Base-by-base conservation (phyloP, 768 basidiomycete species). In the Mycena maculata region DNA sequence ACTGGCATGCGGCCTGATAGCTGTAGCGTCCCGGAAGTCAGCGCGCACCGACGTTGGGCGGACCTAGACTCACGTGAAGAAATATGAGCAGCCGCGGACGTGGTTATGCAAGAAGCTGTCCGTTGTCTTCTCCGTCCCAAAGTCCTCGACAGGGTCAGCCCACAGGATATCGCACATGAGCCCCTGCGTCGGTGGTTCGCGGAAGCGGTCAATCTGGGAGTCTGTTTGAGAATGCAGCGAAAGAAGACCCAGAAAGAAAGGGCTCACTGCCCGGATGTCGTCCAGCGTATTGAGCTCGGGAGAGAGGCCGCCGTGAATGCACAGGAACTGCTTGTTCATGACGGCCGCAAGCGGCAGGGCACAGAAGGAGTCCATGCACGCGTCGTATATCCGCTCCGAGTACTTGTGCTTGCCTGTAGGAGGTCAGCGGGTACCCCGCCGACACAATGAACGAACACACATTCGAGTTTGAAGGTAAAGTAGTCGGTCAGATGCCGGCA, bases 301-400 rank as follows among this genome's bases (percentile, higher is more conserved):
- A 0, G 94, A 96, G 16, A 99, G 85, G 20, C 98, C 98, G 31
- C 98, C 98, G 67, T 99, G 98, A 67, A 99, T 98, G 79, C 97
- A 99, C 54, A 99, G 83, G 80, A 99, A 99, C 79, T 99, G 98
- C 77, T 98, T 98, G 84, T 99, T 99, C 97, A 99, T 99, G 75
- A 99, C 79, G 33, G 98, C 98, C 1, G 97, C 97, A 11, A 99
- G 87, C 2, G 98, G 98, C 0, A 99, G 87, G 0, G 93, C 86
- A 76, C 96, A 98, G 84, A 99, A 99, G 0, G 94, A 94, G 30
- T 98, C 94, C 95, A 98, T 97, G 86, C 94, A 96, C 28, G 95
- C 95, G 67, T 99, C 95, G 77, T 99, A 99, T 67, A 99, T 88
- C 27, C 90, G 89, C 72, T 98, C 97, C 10, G 95, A 95, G 80